Base-by-base conservation (phyloP, 495 filamentous ascomycete species). In the Extremus antarcticus region DNA sequence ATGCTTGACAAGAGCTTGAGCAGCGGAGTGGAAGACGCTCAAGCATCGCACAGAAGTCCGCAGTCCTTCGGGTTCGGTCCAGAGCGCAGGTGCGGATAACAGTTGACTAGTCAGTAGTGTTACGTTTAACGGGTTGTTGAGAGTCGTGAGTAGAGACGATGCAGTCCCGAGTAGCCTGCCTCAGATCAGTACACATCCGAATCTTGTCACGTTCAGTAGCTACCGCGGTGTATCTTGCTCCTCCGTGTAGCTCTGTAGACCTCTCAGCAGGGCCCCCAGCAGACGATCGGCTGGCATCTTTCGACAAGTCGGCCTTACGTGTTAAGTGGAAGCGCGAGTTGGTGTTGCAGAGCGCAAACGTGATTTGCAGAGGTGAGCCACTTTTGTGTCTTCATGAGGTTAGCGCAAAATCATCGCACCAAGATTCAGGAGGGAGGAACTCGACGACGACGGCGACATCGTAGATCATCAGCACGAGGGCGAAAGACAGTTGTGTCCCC, bases 51-150 rank as follows among this genome's bases (percentile, higher is more conserved):
- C 78, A 65, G 83, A 80, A 1, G 83, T 81, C 39, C 78, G 77
- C 29, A 98, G 74, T 43, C 83, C 84, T 57, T 90, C 81, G 9
- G 78, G 77, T 35, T 77, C 76, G 25, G 81, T 72, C 92, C 92
- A 98, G 69, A 98, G 80, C 1, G 91, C 87, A 1, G 87, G 90
- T 0, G 90, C 84, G 10, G 79, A 80, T 21, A 98, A 80, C 35
- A 96, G 76, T 55, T 95, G 90, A n/a, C 88, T 88, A 0, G 90
- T 87, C 47, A 98, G 81, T 2, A 98, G 78, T 9, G 85, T 87
- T 60, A 95, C 68, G 62, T 98, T 98, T 32, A 95, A 76, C 11
- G 90, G 92, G 61, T 98, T 98, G 32, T 80, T 82, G 39, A 98
- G 81, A 29, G 83, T 80, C 20, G 87, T 84, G 22, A 98, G 74